Conservation (phyloP, 164 flowering plant genomes). For the Kalanchoe fedtschenkoi region DNA sequence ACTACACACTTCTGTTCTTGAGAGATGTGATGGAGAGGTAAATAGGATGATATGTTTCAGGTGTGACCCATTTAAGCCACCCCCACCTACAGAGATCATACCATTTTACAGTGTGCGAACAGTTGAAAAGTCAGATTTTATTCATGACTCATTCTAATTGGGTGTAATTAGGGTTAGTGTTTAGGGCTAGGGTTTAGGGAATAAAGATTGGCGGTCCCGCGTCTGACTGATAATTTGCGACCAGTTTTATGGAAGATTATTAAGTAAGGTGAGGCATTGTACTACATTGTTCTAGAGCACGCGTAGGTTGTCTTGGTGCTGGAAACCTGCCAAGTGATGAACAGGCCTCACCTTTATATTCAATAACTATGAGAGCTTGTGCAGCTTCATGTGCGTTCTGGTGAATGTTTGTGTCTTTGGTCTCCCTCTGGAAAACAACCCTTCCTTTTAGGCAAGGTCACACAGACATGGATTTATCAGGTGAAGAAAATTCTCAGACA, state of each 20-base stretch:
- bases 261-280: not conserved
- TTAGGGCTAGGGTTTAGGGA: too few relatives aligned
- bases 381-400: not conserved
- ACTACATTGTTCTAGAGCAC: not conserved
- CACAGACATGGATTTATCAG: not conserved
- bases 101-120: too few relatives aligned
- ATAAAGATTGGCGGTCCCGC: not conserved
- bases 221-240: not conserved
- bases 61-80: not conserved
- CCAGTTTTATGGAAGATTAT: not conserved
- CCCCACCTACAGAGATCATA: not conserved
- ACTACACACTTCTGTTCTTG: too few relatives aligned
- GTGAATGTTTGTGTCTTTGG: not conserved
- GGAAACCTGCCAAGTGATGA: conserved; percentile 1
- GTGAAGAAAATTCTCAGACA: not conserved
- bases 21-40: not conserved
- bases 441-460: not conserved
- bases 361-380: not conserved
- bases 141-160: too few relatives aligned
- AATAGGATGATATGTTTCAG: not conserved
- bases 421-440: not conserved
- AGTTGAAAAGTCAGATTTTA: too few relatives aligned
- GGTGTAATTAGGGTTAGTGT: too few relatives aligned
- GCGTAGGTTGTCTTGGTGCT: not conserved
- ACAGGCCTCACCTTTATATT: not conserved